Base-by-base conservation (phyloP, 2,329 filamentous ascomycete species). In the Malbranchea zuffiana region DNA sequence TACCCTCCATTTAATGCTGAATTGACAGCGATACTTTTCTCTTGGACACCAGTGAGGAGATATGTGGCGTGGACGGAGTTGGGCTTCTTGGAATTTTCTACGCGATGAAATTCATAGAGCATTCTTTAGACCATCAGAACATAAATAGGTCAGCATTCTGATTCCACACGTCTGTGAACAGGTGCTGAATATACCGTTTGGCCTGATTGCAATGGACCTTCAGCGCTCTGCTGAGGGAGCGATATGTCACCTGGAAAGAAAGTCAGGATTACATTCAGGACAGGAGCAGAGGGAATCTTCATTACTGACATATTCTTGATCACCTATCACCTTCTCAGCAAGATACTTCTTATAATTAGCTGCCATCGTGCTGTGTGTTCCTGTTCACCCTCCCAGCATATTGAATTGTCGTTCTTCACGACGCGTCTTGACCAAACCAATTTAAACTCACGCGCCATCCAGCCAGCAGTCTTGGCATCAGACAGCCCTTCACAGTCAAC, bases 51-150 rank as follows among this genome's bases (percentile, higher is more conserved):
- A 34, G 78, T 81, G 30, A 98, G 56, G 32, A 95, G 66, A 60
- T 95, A 98, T n/a, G 86, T 95, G 29, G 88, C 90, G 62, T 92
- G 75, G n/a, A 95, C 68, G 17, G 76, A 79, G 15, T 75, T 72
- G 0, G 81, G 70, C 43, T 77, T 80, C 57, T 80, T 83, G 37
- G 66, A 69, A 58, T 86, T 93, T 55, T 93, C 82, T 39, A 69
- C 74, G 44, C 71, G 69, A 57, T 95, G 75, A 48, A 93, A 96
- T 20, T 93, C 82, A 60, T 75, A 92, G 11, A 87, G 75, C 74
- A 90, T 92, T 57, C 80, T 93, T 35, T 12, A n/a, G n/a, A n/a
- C n/a, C n/a, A 30, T 21, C 19, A n/a, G 10, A 24, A 1, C 21
- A 2, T 13, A 45, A 41, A 4, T 1, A 4, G n/a, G n/a, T 8